These are phyloP conservation scores for Coleophoma eucalyptorum DNA, from an alignment of 2,329 filamentous ascomycete genomes.

Conservation along the genomic window DNA sequence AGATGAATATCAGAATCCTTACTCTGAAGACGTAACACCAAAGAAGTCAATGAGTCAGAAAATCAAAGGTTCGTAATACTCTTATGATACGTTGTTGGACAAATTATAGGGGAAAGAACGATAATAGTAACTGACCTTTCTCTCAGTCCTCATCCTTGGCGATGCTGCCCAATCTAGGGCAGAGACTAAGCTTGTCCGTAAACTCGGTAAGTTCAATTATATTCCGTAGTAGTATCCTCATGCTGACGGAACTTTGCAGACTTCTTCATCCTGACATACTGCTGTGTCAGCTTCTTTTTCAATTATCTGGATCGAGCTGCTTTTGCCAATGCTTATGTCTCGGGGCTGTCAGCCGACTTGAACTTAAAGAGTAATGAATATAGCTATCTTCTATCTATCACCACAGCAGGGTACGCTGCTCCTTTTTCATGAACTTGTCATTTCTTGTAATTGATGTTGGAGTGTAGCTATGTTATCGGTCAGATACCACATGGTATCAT, in stretches of 20 bases:
- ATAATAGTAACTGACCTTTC: not conserved
- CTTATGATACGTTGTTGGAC: not conserved
- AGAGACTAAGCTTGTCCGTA: not conserved
- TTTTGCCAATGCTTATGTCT: slow-evolving; percentile 46
- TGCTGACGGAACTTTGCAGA: not conserved
- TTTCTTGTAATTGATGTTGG: not conserved
- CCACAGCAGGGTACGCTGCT: not conserved
- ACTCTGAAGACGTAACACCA: not conserved
- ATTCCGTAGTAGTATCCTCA: not conserved
- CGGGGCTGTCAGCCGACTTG: slow-evolving; percentile 42
- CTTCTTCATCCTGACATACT: slow-evolving; percentile 25
- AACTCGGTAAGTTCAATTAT: not conserved
- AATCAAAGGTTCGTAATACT: not conserved
- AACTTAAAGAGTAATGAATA: not conserved
- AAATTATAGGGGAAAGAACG: not conserved
- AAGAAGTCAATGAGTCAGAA: not conserved
- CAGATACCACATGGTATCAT: slow-evolving; percentile 56
- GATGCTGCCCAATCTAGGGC: not conserved
- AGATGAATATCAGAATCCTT: not conserved
- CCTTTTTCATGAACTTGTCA: not conserved
- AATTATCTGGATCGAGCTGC: slow-evolving; percentile 35
- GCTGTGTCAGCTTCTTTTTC: slow-evolving; percentile 27
- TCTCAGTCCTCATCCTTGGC: not conserved
- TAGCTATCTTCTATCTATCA: not conserved
- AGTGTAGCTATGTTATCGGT: slow-evolving; percentile 40